Evolutionary conservation across 495 filamentous ascomycete genomes (phyloP).

Genomic region (Polyplosphaeria fusca): DNA sequence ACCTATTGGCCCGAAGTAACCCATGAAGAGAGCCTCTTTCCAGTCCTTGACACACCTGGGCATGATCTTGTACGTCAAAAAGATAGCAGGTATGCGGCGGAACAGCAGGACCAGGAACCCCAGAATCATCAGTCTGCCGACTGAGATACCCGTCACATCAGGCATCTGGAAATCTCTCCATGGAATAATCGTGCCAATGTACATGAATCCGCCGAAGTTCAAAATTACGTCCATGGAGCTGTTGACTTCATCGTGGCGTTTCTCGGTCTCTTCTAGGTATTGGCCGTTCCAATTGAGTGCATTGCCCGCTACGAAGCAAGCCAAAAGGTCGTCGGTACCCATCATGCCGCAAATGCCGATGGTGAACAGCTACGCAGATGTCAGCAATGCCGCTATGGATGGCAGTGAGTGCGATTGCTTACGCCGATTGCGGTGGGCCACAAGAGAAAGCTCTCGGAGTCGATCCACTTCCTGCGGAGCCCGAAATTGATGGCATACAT

Average conservation of each 20-base stretch:
- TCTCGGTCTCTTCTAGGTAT: conserved; percentile 19
- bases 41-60: conserved; percentile 13
- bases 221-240: conserved; percentile 28
- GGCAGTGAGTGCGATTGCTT: conserved; percentile 2
- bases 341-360: conserved; percentile 17
- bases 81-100: conserved; percentile 23
- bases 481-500: conserved; percentile 21
- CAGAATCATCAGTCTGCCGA: conserved; percentile 14
- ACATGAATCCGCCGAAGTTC: conserved; percentile 48
- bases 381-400: background rate
- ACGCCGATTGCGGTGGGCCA: conserved; percentile 19
- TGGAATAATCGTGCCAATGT: conserved; percentile 45
- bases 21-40: conserved; percentile 27
- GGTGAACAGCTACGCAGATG: conserved; percentile 8
- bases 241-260: conserved; percentile 24
- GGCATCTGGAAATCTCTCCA: conserved; percentile 18
- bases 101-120: conserved; percentile 18
- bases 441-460: conserved; percentile 19
- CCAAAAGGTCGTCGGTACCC: conserved; percentile 23
- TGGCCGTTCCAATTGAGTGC: conserved; percentile 17
- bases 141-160: conserved; percentile 13
- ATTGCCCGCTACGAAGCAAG: conserved; percentile 25
- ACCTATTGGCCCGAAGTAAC: conserved; percentile 24
- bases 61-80: conserved; percentile 16
- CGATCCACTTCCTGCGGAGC: conserved; percentile 19